phyloP scores from a whole-genome alignment of 2,329 filamentous ascomycete genomes.

The Cladophialophora exuberans region DNA sequence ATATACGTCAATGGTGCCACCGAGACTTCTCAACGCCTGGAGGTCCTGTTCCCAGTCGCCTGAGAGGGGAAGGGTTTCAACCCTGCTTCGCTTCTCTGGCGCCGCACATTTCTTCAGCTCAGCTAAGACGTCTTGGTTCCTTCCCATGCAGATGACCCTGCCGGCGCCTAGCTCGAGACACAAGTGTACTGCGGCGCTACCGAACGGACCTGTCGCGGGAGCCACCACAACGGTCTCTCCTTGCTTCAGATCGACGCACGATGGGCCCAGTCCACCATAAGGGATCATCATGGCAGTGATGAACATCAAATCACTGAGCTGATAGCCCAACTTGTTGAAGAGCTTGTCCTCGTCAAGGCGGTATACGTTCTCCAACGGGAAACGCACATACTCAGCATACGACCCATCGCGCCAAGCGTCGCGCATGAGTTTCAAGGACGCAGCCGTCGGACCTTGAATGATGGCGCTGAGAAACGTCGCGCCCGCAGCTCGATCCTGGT shows the following conservation, averaged over 20 bases:
- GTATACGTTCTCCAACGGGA: conserved; percentile 45
- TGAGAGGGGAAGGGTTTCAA: conserved; percentile 47
- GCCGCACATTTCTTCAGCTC: conserved; percentile 8
- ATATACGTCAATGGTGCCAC: conserved; percentile 47
- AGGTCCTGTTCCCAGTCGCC: conserved; percentile 46
- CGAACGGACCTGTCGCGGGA: conserved; percentile 55
- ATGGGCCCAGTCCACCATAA: conserved; percentile 47
- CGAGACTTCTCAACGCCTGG: conserved; percentile 37
- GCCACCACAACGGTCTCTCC: conserved; percentile 54
- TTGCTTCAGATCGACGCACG: conserved; percentile 41
- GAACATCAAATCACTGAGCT: conserved; percentile 43
- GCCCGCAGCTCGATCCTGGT: conserved; percentile 27
- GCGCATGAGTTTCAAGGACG: conserved; percentile 39
- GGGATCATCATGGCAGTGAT: conserved; percentile 43
- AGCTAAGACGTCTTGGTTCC: conserved; percentile 38
- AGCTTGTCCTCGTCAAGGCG: conserved; percentile 39
- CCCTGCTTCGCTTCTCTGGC: conserved; percentile 18
- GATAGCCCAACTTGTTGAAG: conserved; percentile 43
- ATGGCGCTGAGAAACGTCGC: conserved; percentile 23
- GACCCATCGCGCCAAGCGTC: conserved; percentile 44
- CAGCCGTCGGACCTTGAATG: conserved; percentile 36
- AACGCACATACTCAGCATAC: conserved; percentile 41
- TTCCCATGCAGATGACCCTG: conserved; percentile 55
- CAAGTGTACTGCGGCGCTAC: conserved; percentile 51
- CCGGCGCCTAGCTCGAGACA: conserved; percentile 53